These are phyloP conservation scores for Gossypioides kirkii DNA, from an alignment of 345 rosid genomes.

Conservation along the genomic window DNA sequence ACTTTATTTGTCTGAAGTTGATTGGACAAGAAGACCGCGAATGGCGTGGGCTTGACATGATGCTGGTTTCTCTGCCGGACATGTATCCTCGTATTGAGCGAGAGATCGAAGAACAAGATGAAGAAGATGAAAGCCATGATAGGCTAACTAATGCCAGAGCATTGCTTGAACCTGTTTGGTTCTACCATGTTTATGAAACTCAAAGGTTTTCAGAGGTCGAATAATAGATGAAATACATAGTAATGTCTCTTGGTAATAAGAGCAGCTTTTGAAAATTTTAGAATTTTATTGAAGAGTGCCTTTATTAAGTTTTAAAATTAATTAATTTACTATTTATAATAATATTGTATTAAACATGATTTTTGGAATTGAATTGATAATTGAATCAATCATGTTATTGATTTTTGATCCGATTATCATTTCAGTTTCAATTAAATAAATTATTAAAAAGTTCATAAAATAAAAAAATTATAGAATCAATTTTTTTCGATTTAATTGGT, in stretches of 20 bases:
- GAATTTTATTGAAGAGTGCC: background rate
- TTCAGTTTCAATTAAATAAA: no score
- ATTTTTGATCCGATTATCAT: no score
- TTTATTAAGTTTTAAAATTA: no score
- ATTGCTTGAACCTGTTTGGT: slow-evolving; percentile 83
- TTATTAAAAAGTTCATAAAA: no score
- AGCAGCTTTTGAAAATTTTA: background rate
- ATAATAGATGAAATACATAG: slow-evolving; percentile 21
- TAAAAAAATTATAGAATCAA: no score
- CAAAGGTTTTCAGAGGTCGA: slow-evolving; percentile 53
- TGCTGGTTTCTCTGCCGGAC: slow-evolving; percentile 6
- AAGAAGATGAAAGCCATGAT: slow-evolving; percentile 20
- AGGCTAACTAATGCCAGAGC: slow-evolving; percentile 37
- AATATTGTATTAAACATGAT: no score
- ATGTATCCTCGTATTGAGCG: slow-evolving; percentile 51
- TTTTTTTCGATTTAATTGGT: no score
- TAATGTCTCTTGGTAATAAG: background rate
- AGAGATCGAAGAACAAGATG: background rate
- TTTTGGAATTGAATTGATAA: no score
- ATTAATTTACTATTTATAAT: no score
- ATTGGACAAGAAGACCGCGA: slow-evolving; percentile 47
- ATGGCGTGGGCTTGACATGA: slow-evolving; percentile 61
- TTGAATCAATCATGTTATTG: rapidly evolving
- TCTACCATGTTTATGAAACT: slow-evolving; percentile 73
- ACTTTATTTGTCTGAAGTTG: slow-evolving; percentile 53